Evolutionary conservation across 2,329 filamentous ascomycete genomes (phyloP), one percentile per base, ranked within the genome.

Genomic region (Emergomyces orientalis): DNA sequence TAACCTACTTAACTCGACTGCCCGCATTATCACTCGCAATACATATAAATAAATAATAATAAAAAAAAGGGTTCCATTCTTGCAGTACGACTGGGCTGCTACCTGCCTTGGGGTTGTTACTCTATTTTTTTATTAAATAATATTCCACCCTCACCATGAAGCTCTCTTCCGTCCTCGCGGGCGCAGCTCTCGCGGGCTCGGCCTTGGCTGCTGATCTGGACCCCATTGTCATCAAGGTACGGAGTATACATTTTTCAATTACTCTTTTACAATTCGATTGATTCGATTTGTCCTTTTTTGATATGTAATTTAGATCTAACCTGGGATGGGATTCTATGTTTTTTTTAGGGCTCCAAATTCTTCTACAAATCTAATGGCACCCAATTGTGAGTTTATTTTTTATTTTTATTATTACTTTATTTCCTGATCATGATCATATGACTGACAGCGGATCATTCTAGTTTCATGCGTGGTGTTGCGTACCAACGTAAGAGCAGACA

Each of bases 381-480:
- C 30, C 84, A 90, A 79, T 90, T 89, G 81, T 86, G 78, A 71
- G 79, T 56, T 68, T 41, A n/a, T n/a, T n/a, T n/a, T n/a, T n/a
- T n/a, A n/a, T n/a, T n/a, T n/a, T n/a, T n/a, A n/a, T 2, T 13
- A 49, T 25, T 51, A 19, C 68, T 72, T 69, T 51, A 37, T 62
- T 17, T 37, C 56, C 19, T 22, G 55, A n/a, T 61, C 69, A 45
- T 17, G n/a, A n/a, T 49, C 58, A 54, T 55, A 39, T 63, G 37
- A 67, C 63, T 56, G n/a, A 39, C 61, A 2, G 13, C 3, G 32
- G 7, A 39, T 2, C 30, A n/a, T 41, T 22, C 61, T 66, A 85
- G 83, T 79, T 95, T 86, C 82, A 90, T 97, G 77, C 90, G 88
- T 77, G 94, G 94, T 79, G 82, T 99, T 70, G 94, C 94, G 69